These are phyloP conservation scores for Cyberlindnera bimundalis DNA, from an alignment of 805 yeast genomes.

Conservation along the genomic window DNA sequence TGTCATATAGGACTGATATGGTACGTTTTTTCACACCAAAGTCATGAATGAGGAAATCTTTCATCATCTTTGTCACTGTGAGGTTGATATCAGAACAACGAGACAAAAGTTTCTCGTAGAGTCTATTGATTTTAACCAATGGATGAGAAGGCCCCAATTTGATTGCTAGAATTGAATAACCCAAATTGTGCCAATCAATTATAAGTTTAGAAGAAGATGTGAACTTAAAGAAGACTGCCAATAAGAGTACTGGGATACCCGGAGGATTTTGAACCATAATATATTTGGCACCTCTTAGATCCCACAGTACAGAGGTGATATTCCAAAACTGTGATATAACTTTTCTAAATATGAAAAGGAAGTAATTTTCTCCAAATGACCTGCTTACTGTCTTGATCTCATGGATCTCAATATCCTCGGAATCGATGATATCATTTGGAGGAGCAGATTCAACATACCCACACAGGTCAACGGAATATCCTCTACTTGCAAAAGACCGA, in stretches of 20 bases:
- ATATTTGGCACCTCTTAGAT: slow-evolving; percentile 59
- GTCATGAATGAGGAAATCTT: slow-evolving; percentile 48
- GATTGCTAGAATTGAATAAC: slow-evolving; percentile 74
- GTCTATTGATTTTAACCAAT: slow-evolving; percentile 53
- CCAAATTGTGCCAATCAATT: slow-evolving; percentile 96
- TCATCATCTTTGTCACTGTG: slow-evolving; percentile 79
- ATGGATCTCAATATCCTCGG: slow-evolving; percentile 49
- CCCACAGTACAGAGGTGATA: slow-evolving; percentile 46
- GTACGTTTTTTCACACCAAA: slow-evolving; percentile 50
- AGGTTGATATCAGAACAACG: slow-evolving; percentile 65
- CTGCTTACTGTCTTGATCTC: slow-evolving; percentile 43
- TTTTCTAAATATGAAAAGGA: slow-evolving; percentile 56
- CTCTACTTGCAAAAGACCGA: slow-evolving; percentile 60
- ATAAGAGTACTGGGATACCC: slow-evolving; percentile 71
- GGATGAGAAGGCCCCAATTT: slow-evolving; percentile 53
- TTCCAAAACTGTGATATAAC: slow-evolving; percentile 51
- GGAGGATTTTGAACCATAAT: slow-evolving; percentile 92
- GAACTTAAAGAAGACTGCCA: slow-evolving; percentile 53
- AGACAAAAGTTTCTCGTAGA: slow-evolving; percentile 64
- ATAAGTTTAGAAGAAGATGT: slow-evolving; percentile 59
- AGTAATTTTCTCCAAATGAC: slow-evolving; percentile 42
- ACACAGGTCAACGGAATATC: slow-evolving; percentile 75
- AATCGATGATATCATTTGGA: slow-evolving; percentile 47
- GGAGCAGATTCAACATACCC: slow-evolving; percentile 70
- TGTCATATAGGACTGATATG: slow-evolving; percentile 72